Conservation (phyloP, 345 rosid species). For the Rhodamnia argentea region DNA sequence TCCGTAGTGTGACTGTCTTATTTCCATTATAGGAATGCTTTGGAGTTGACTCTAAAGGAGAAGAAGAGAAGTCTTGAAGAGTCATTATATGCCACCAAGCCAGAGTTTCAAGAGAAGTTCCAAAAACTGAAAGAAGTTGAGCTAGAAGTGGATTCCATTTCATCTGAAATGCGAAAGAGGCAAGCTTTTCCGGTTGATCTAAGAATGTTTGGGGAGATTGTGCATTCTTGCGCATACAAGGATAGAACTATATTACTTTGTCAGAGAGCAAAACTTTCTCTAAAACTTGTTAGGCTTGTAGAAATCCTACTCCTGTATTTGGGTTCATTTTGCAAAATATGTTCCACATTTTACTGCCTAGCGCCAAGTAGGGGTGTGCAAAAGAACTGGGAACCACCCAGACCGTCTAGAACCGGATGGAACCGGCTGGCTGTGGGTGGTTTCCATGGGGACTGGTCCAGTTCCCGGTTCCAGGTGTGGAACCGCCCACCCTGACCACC, state of each 20-base stretch:
- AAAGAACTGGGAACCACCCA: too few species aligned
- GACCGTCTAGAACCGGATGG: too few species aligned
- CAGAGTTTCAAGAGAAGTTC: constrained; percentile 44
- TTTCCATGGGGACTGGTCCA: too few species aligned
- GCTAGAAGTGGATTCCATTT: constrained; percentile 31
- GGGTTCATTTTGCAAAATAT: background rate
- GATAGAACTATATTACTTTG: background rate
- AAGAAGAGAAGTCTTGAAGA: constrained; percentile 50
- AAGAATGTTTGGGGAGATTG: background rate
- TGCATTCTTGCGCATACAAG: background rate
- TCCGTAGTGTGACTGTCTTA: background rate
- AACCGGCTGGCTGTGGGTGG: too few species aligned
- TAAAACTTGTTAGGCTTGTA: background rate
- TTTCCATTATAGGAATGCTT: constrained; percentile 38
- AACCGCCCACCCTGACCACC: background rate
- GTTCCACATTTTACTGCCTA: background rate
- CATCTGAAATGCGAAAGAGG: constrained; percentile 54
- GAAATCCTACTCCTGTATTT: background rate
- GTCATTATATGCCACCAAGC: constrained; percentile 35
- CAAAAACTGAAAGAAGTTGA: constrained; percentile 46
- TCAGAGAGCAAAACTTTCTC: background rate
- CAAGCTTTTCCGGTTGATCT: constrained; percentile 1
- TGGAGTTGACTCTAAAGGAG: constrained; percentile 37
- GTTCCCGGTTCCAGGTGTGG: too few species aligned
- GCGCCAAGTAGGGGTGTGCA: background rate